phyloP scores from a whole-genome alignment of 169 alveolate species.

The Eimeria praecox region DNA sequence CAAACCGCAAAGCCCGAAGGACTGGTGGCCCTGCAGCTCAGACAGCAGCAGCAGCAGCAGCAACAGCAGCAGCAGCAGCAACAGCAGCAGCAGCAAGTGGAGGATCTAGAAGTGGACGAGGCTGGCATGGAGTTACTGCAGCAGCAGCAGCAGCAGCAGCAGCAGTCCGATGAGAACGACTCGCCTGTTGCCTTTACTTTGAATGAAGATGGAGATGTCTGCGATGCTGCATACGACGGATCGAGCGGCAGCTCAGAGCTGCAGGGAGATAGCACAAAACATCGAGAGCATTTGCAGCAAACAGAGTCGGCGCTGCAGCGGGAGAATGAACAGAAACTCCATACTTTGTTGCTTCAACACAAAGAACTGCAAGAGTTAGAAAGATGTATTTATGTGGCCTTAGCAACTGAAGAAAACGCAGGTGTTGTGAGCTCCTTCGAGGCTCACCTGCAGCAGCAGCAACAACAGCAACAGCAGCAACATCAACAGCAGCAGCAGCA shows the following conservation, averaged over 20 bases:
- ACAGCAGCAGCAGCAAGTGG: constrained; percentile 5
- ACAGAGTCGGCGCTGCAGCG: not conserved
- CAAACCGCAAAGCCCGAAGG: not conserved
- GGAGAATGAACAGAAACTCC: not conserved
- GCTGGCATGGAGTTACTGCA: not conserved
- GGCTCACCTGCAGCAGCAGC: not conserved
- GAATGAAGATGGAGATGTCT: not conserved
- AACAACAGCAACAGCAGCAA: constrained; percentile 50
- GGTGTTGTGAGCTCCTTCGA: not conserved
- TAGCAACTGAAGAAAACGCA: not conserved
- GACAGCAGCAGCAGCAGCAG: constrained; percentile 30
- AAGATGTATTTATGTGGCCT: not conserved
- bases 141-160: constrained; percentile 17
- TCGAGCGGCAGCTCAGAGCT: not conserved
- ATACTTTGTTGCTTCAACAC: constrained; percentile 24
- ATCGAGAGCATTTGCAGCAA: not conserved
- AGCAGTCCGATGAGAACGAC: not conserved
- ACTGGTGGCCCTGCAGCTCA: constrained; percentile 4
- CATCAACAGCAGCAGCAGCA: constrained; percentile 5
- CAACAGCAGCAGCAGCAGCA: not conserved
- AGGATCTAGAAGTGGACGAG: not conserved
- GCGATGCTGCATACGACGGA: not conserved
- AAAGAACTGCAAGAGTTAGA: constrained; percentile 34
- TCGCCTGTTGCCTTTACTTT: not conserved
- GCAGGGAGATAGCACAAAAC: not conserved